Conservation (phyloP, 2,329 filamentous ascomycete species). For the Cytospora mali region DNA sequence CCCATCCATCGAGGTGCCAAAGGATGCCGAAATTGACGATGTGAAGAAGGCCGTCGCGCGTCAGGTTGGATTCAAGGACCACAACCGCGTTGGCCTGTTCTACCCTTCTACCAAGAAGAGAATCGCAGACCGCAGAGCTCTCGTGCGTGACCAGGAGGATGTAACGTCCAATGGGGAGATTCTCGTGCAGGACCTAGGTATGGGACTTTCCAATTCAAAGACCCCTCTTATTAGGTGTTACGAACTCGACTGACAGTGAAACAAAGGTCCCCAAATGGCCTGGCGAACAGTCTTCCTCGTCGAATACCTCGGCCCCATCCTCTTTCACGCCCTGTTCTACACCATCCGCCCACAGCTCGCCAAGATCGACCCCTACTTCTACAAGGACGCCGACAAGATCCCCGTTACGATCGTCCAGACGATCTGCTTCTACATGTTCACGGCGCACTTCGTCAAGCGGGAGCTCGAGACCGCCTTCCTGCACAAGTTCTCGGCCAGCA, state of each 20-base stretch:
- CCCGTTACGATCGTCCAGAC: slow-evolving; percentile 69
- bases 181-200: slow-evolving; percentile 93
- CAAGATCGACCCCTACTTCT: slow-evolving; percentile 47
- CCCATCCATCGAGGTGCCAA: slow-evolving; percentile 49
- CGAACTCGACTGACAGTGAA: background rate
- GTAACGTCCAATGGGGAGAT: slow-evolving; percentile 59
- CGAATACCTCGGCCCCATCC: slow-evolving; percentile 89
- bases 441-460: slow-evolving; percentile 89
- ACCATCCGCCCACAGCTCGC: slow-evolving; percentile 75
- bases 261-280: slow-evolving; percentile 77
- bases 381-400: slow-evolving; percentile 47
- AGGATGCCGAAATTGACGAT: slow-evolving; percentile 60
- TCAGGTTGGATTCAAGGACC: slow-evolving; percentile 54
- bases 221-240: background rate
- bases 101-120: slow-evolving; percentile 64
- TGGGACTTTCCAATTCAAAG: slow-evolving; percentile 32
- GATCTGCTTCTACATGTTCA: slow-evolving; percentile 72
- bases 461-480: slow-evolving; percentile 93
- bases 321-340: slow-evolving; percentile 79
- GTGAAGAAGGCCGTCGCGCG: slow-evolving; percentile 59
- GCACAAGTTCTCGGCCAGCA: slow-evolving; percentile 91
- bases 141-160: slow-evolving; percentile 51
- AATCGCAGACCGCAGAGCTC: slow-evolving; percentile 62
- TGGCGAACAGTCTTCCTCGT: slow-evolving; percentile 95
- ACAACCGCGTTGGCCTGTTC: slow-evolving; percentile 65